Conservation (phyloP, 768 basidiomycete species). For the Mycena venus region DNA sequence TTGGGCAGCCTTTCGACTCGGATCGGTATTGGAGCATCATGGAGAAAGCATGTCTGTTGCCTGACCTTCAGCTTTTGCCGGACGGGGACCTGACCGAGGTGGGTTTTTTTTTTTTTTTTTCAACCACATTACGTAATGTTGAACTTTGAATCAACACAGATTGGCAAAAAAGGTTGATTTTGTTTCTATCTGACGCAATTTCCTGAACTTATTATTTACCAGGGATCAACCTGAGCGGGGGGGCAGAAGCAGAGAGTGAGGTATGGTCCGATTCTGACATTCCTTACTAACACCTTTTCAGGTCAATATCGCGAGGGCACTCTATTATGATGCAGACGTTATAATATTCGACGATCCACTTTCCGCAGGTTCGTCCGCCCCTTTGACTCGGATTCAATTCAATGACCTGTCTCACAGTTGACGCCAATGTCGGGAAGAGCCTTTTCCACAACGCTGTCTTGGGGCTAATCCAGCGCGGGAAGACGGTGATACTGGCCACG, state of each 20-base stretch:
- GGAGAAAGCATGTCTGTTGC: slow-evolving; percentile 68
- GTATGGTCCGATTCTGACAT: too few species aligned
- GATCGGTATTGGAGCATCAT: slow-evolving; percentile 76
- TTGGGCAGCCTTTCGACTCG: slow-evolving; percentile 75
- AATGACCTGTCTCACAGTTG: slow-evolving; percentile 58
- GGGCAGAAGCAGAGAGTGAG: slow-evolving; percentile 74
- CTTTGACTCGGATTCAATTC: background rate
- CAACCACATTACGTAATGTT: slow-evolving; percentile 37
- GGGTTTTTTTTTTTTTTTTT: background rate
- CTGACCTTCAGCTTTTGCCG: slow-evolving; percentile 74
- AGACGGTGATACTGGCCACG: slow-evolving; percentile 92
- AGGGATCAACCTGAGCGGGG: slow-evolving; percentile 72
- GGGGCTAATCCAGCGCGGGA: slow-evolving; percentile 59
- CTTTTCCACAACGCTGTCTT: slow-evolving; percentile 77
- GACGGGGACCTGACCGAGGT: slow-evolving; percentile 84
- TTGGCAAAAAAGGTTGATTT: slow-evolving; percentile 69
- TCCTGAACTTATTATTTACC: background rate
- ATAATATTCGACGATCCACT: slow-evolving; percentile 76
- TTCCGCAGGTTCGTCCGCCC: slow-evolving; percentile 63
- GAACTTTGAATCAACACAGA: slow-evolving; percentile 45
- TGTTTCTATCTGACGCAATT: background rate
- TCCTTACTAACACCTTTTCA: too few species aligned
- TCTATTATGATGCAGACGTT: slow-evolving; percentile 76
- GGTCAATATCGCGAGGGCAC: slow-evolving; percentile 78
- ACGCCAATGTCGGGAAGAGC: slow-evolving; percentile 80